Evolutionary conservation across 306 rosid genomes (phyloP).

Genomic region (Ceratonia siliqua): DNA sequence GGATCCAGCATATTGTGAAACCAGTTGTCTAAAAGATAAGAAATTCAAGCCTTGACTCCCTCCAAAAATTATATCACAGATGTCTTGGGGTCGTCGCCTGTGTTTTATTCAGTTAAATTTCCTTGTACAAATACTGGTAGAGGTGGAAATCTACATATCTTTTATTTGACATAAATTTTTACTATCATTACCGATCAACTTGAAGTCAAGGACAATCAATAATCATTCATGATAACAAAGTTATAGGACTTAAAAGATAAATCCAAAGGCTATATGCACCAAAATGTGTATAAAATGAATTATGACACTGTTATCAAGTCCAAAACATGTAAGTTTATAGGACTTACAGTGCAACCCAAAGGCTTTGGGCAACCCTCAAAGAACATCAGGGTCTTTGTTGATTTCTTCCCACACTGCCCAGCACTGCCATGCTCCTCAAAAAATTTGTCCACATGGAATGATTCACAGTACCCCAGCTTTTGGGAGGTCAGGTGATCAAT

Average conservation of each 20-base stretch:
- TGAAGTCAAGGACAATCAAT: neutral
- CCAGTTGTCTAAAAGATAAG: conserved; percentile 13
- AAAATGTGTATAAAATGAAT: neutral
- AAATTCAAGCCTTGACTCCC: neutral
- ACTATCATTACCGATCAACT: conserved; percentile 6
- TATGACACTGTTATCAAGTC: conserved; percentile 7
- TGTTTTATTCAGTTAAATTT: conserved; percentile 21
- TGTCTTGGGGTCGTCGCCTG: neutral
- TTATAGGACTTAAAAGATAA: neutral
- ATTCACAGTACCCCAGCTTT: conserved; percentile 72
- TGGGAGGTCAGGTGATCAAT: conserved; percentile 73
- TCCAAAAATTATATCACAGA: neutral
- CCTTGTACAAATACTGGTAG: conserved; percentile 10
- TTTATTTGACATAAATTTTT: neutral
- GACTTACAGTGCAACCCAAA: conserved; percentile 86
- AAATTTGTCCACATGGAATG: conserved; percentile 66
- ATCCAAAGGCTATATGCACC: neutral
- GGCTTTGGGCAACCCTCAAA: conserved; percentile 90
- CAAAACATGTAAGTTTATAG: conserved; percentile 32
- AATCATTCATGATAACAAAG: neutral
- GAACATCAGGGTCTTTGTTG: conserved; percentile 81
- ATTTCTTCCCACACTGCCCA: conserved; percentile 72
- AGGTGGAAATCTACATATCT: neutral
- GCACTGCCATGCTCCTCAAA: conserved; percentile 83
- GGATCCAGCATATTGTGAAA: neutral